These are phyloP conservation scores for Salix suchowensis DNA, from an alignment of 345 rosid genomes.

Conservation along the genomic window DNA sequence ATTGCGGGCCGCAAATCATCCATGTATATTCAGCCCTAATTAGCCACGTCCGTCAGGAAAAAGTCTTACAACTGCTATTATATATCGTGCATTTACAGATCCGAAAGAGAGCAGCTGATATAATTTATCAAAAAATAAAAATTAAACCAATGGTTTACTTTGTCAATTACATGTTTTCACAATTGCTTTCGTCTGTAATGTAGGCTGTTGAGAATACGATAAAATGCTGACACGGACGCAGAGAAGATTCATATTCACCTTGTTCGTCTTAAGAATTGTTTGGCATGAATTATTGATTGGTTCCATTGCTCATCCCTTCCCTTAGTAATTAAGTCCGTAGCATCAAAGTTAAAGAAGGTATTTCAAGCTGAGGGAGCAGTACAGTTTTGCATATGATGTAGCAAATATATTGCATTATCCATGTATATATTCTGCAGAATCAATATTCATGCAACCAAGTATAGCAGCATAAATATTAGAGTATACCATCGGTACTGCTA, in stretches of 20 bases:
- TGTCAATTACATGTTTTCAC: neutral
- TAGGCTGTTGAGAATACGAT: neutral
- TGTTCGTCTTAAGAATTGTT: neutral
- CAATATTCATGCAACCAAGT: neutral
- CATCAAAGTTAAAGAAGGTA: neutral
- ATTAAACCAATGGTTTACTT: neutral
- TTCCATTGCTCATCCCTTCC: neutral
- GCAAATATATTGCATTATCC: neutral
- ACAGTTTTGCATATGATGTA: neutral
- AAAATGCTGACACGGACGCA: neutral
- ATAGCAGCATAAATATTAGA: neutral
- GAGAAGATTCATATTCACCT: neutral
- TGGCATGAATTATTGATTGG: neutral
- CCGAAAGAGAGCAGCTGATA: neutral
- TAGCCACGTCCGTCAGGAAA: neutral
- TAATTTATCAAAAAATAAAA: neutral
- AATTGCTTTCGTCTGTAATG: neutral
- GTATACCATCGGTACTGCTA: neutral
- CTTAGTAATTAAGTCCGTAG: neutral
- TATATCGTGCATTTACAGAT: constrained; percentile 2
- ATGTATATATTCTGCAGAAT: neutral
- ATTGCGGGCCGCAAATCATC: neutral
- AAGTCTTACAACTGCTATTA: neutral
- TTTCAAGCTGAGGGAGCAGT: neutral
- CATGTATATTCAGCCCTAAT: neutral